phyloP scores from a whole-genome alignment of 768 basidiomycete genomes.

The Boletus tomentosulus region DNA sequence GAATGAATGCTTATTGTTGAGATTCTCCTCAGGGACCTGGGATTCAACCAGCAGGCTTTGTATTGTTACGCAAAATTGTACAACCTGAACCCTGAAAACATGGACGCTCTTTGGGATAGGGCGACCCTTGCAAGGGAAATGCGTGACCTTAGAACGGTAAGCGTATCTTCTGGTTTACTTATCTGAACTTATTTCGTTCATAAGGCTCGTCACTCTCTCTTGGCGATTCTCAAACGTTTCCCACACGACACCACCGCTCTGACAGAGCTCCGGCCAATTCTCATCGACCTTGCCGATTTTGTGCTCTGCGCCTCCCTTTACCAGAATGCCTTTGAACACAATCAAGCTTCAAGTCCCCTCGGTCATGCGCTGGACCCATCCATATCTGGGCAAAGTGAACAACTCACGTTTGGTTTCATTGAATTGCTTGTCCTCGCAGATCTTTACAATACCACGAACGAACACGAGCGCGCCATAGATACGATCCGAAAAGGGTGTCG shows the following conservation, averaged over 20 bases:
- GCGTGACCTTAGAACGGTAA: slow-evolving; percentile 63
- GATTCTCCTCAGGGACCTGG: slow-evolving; percentile 54
- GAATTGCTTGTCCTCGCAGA: slow-evolving; percentile 86
- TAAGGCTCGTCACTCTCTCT: slow-evolving; percentile 27
- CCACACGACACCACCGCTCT: slow-evolving; percentile 76
- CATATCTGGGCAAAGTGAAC: not conserved
- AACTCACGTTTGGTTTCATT: slow-evolving; percentile 29
- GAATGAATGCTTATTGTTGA: slow-evolving; percentile 34
- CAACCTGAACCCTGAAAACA: slow-evolving; percentile 73
- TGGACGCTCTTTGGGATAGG: slow-evolving; percentile 86
- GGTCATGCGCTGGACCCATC: slow-evolving; percentile 38
- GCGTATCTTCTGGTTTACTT: slow-evolving; percentile 12
- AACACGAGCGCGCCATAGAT: slow-evolving; percentile 63
- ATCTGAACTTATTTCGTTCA: not conserved
- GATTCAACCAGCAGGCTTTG: slow-evolving; percentile 78
- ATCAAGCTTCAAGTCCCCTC: slow-evolving; percentile 38
- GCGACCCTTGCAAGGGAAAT: slow-evolving; percentile 76
- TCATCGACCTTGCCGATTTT: slow-evolving; percentile 60
- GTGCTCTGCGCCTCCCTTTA: slow-evolving; percentile 61
- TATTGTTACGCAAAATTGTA: slow-evolving; percentile 89
- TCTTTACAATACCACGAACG: slow-evolving; percentile 66
- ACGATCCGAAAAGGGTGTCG: slow-evolving; percentile 72
- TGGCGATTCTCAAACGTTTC: slow-evolving; percentile 25
- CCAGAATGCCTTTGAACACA: slow-evolving; percentile 69
- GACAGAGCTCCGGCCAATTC: slow-evolving; percentile 57